Evolutionary conservation across 2,329 filamentous ascomycete species (phyloP), one percentile per base, ranked within the genome.

Genomic region (Cercospora beticola): DNA sequence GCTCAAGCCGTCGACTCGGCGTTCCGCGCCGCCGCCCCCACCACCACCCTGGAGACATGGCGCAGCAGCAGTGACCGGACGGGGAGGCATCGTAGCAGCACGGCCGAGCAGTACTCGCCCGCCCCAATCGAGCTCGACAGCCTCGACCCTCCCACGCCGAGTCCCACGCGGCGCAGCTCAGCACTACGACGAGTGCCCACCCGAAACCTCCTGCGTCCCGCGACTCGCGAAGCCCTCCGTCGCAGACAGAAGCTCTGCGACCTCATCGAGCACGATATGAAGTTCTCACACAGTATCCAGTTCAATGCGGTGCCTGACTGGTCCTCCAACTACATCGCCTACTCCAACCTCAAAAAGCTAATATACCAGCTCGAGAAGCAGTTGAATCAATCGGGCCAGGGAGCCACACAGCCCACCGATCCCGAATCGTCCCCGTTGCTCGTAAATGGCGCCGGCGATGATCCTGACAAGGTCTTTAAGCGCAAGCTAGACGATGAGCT

Each of bases 231-330:
- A 21, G 62, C 59, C 16, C 73, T 74, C 57, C 73, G 68, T 36
- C 74, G 77, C 59, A 73, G 74, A 73, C 83, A 86, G 79, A 93
- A 93, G 84, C 86, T 88, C 79, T 83, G 84, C 77, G 87, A 87
- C 85, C 89, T 94, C 76, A 87, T 92, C 75, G 85, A 89, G 75
- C 87, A 91, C 88, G 92, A 93, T 78, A 99, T 99, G 95, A 98
- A 98, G 90, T 99, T 99, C 86, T 98, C 94, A 18, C 95, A 99
- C 81, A 98, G 94, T 82, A 90, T 99, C 76, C 95, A 99, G 85
- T 99, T 99, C 84, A 99, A 99, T 84, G 94, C 95, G 72, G 95
- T 99, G 75, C 95, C 95, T n/a, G 95, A 99, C 82, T 99, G 95
- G 95, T 97, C 93, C 84, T 94, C 90, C 76, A 89, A 98, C 81